Evolutionary conservation across 768 basidiomycete species (phyloP).

Genomic region (Mycena leptocephala): DNA sequence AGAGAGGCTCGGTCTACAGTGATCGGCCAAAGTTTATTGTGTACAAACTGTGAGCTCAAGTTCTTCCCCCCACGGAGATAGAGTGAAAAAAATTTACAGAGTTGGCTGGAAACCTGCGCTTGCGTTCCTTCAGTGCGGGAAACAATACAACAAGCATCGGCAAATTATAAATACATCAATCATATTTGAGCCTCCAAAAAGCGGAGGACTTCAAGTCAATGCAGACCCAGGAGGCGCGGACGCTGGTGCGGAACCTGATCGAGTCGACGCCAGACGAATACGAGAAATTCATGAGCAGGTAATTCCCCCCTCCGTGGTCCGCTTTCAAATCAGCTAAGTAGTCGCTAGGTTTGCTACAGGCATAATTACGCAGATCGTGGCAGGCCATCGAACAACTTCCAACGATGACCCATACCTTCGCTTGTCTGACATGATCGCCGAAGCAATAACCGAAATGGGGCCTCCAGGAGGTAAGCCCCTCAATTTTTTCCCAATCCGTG

Average conservation of each 20-base stretch:
- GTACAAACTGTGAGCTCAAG: constrained; percentile 35
- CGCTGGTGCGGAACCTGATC: constrained; percentile 30
- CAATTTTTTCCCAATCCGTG: constrained; percentile 46
- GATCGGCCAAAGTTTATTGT: constrained; percentile 28
- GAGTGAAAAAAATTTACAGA: too few relatives aligned
- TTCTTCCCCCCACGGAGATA: too few relatives aligned
- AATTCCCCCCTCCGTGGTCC: too few relatives aligned
- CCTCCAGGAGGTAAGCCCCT: too few relatives aligned
- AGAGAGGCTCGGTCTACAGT: constrained; percentile 46
- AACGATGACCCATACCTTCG: constrained; percentile 56
- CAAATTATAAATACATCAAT: too few relatives aligned
- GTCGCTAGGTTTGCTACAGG: constrained; percentile 31
- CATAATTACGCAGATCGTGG: constrained; percentile 44
- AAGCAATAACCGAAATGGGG: too few relatives aligned
- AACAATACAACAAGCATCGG: too few relatives aligned
- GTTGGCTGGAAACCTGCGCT: too few relatives aligned
- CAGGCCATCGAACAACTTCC: constrained; percentile 50
- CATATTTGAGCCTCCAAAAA: too few relatives aligned
- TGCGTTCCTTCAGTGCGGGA: too few relatives aligned
- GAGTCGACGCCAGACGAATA: neutral
- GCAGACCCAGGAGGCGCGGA: too few relatives aligned
- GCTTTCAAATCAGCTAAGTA: neutral
- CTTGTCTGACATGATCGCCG: too few relatives aligned
- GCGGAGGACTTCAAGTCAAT: constrained; percentile 37
- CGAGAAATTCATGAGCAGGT: neutral